phyloP scores from a whole-genome alignment of 176 grass and related monocot species.

The Oryza punctata region DNA sequence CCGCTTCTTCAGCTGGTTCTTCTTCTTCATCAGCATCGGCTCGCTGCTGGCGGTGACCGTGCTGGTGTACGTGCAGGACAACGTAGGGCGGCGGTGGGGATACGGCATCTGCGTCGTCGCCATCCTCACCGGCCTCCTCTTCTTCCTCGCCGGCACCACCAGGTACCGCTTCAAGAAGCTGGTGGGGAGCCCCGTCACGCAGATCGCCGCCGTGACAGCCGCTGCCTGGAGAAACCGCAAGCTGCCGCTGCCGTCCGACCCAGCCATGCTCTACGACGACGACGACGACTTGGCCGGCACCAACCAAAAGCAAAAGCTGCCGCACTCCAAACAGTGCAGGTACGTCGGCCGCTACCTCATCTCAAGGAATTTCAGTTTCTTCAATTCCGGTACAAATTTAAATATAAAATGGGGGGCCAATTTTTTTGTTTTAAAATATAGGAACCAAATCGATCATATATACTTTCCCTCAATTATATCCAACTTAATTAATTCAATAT shows the following conservation, averaged over 20 bases:
- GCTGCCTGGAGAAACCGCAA: slow-evolving; percentile 46
- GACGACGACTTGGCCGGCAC: background rate
- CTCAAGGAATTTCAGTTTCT: no score
- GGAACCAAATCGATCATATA: no score
- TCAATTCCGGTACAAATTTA: no score
- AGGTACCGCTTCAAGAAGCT: slow-evolving; percentile 67
- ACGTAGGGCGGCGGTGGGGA: slow-evolving; percentile 45
- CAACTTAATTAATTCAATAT: no score
- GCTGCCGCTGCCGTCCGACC: slow-evolving; percentile 44
- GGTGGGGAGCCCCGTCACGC: slow-evolving; percentile 48
- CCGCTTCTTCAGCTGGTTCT: slow-evolving; percentile 73
- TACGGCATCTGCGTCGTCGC: slow-evolving; percentile 49
- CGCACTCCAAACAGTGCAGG: slow-evolving; percentile 52
- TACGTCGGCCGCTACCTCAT: background rate
- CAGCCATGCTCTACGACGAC: slow-evolving; percentile 12
- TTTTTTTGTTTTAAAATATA: no score
- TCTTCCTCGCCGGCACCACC: slow-evolving; percentile 48
- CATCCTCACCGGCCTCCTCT: slow-evolving; percentile 32
- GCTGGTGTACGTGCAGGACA: slow-evolving; percentile 60
- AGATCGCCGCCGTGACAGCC: slow-evolving; percentile 44
- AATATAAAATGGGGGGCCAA: no score
- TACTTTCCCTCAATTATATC: no score
- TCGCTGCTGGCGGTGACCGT: slow-evolving; percentile 55
- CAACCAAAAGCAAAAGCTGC: slow-evolving; percentile 29
- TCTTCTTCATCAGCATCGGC: slow-evolving; percentile 60